phyloP scores from a whole-genome alignment of 805 yeast species.

The Metschnikowia koreensis region DNA sequence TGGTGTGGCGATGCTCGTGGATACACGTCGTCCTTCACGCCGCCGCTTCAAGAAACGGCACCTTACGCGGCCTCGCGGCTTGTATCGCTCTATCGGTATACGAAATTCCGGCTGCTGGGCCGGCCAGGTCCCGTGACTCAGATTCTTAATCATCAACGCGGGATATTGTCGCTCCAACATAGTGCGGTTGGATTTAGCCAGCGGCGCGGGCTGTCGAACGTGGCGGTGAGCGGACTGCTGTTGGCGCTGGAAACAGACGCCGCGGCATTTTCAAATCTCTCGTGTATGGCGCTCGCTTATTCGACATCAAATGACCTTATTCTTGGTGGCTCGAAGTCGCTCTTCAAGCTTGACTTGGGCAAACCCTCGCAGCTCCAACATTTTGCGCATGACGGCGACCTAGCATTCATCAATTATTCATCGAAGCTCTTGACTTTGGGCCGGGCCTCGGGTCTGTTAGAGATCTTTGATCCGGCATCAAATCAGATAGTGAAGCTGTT shows the following conservation, averaged over 20 bases:
- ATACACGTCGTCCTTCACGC: conserved; percentile 32
- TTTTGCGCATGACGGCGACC: conserved; percentile 43
- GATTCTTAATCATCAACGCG: conserved; percentile 30
- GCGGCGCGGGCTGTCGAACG: conserved; percentile 33
- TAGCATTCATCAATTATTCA: conserved; percentile 44
- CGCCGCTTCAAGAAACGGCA: conserved; percentile 18
- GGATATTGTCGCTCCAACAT: conserved; percentile 34
- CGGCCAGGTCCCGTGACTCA: conserved; percentile 25
- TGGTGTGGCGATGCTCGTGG: conserved; percentile 83
- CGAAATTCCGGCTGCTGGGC: conserved; percentile 30
- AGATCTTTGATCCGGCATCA: conserved; percentile 58
- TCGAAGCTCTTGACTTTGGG: conserved; percentile 59
- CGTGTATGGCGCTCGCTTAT: conserved; percentile 35
- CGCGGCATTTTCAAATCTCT: conserved; percentile 21
- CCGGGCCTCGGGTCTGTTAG: conserved; percentile 56
- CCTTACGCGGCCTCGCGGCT: conserved; percentile 11
- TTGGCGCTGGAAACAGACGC: conserved; percentile 9
- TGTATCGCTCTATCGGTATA: conserved; percentile 33
- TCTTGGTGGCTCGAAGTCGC: conserved; percentile 24
- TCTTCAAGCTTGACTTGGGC: conserved; percentile 35
- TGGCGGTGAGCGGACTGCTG: conserved; percentile 12
- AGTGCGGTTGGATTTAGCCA: conserved; percentile 32
- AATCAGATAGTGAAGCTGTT: conserved; percentile 50
- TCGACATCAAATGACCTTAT: conserved; percentile 31
- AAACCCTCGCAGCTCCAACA: conserved; percentile 25